Evolutionary conservation across 2,329 filamentous ascomycete genomes (phyloP).

Genomic region (Pleochaeta shiraiana): DNA sequence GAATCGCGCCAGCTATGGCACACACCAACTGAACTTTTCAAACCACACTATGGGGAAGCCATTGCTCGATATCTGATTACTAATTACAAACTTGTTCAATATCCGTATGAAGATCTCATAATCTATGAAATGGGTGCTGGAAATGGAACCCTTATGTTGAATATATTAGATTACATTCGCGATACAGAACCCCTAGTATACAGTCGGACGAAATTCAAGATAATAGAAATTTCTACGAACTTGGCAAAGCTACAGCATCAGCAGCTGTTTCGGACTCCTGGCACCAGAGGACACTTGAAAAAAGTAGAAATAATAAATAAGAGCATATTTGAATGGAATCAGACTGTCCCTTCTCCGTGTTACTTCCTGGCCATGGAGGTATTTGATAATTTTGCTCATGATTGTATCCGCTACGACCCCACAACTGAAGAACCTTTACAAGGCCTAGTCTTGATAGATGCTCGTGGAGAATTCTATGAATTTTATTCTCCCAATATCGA

Average conservation of each 20-base stretch:
- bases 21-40: constrained; percentile 91
- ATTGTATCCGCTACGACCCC: constrained; percentile 77
- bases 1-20: constrained; percentile 89
- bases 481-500: constrained; percentile 72
- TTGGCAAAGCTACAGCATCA: constrained; percentile 58
- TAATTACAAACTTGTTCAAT: constrained; percentile 87
- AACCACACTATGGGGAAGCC: constrained; percentile 90
- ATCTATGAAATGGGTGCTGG: constrained; percentile 99
- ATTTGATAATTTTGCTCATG: constrained; percentile 96
- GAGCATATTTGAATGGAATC: constrained; percentile 86
- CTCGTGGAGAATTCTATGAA: constrained; percentile 76
- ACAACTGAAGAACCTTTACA: constrained; percentile 65
- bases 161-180: constrained; percentile 92
- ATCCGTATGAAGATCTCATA: constrained; percentile 89
- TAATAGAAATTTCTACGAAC: constrained; percentile 82
- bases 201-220: constrained; percentile 74
- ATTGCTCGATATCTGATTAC: constrained; percentile 89
- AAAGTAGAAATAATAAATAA: constrained; percentile 91
- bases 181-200: constrained; percentile 81
- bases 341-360: constrained; percentile 74
- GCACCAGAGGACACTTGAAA: constrained; percentile 51
- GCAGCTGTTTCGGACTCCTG: constrained; percentile 43
- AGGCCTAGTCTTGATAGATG: constrained; percentile 70
- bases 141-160: constrained; percentile 93
- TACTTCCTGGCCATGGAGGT: constrained; percentile 98